These are phyloP conservation scores for Biscutella auriculata DNA, from an alignment of 441 rosid species.

Conservation along the genomic window DNA sequence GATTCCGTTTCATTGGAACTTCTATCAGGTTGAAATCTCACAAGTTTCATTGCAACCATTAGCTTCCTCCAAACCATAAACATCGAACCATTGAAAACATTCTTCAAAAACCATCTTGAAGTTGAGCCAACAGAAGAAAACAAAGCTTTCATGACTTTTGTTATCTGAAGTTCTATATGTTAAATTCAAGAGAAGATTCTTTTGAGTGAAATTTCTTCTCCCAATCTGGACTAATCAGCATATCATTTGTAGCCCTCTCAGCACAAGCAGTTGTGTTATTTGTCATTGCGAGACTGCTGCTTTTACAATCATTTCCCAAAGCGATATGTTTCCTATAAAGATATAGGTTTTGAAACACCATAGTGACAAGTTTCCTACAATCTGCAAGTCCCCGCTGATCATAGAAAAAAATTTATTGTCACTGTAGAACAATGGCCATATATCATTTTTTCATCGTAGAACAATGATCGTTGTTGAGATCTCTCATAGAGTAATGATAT, in stretches of 20 bases:
- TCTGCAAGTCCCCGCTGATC: too few relatives aligned
- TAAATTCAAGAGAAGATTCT: too few relatives aligned
- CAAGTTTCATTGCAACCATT: conserved; percentile 72
- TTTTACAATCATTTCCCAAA: conserved; percentile 2
- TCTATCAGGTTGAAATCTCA: conserved; percentile 82
- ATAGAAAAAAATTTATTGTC: too few relatives aligned
- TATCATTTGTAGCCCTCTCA: conserved; percentile 89
- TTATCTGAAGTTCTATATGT: too few relatives aligned
- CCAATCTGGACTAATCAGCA: conserved; percentile 91
- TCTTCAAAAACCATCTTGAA: conserved; percentile 52
- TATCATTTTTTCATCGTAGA: conserved; percentile 55
- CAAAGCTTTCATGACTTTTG: conserved; percentile 61
- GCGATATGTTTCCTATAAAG: not conserved
- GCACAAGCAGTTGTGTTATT: conserved; percentile 71
- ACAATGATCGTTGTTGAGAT: conserved; percentile 77
- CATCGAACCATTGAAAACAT: conserved; percentile 49
- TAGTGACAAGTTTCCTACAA: too few relatives aligned
- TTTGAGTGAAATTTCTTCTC: too few relatives aligned
- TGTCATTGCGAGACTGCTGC: conserved; percentile 38
- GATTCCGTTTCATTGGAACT: conserved; percentile 81
- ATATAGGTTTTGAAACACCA: not conserved
- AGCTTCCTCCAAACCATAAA: conserved; percentile 46
- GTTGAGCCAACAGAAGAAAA: conserved; percentile 62
- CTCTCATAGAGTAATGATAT: conserved; percentile 70
- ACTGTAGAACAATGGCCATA: conserved; percentile 56